Evolutionary conservation across 768 basidiomycete species (phyloP), one percentile per base, ranked within the genome.

Genomic region (Pisolithus marmoratus): DNA sequence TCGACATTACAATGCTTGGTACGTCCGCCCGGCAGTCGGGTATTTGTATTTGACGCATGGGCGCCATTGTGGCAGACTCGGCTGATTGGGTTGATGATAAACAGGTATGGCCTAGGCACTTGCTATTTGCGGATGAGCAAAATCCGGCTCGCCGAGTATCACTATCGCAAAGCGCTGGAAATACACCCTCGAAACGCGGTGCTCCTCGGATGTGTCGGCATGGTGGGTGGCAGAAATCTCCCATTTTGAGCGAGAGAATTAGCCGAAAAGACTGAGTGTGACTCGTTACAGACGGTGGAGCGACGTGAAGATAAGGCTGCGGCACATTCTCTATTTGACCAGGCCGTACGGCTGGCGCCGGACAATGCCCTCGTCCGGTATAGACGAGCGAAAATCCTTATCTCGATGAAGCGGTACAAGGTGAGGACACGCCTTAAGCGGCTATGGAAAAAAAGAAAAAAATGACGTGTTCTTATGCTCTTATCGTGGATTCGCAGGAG

Each of bases 1-100:
- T 62, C 84, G 91, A 70, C 93, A 96, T 71, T 99, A 98, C 71
- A 95, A 96, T 72, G 96, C 96, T 49, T 98, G 96, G 96, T 96
- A 69, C 68, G 90, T 77, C 49, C 19, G 29, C 20, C 50, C 37
- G 23, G 55, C 5, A 37, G n/a, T n/a, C n/a, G n/a, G n/a, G n/a
- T n/a, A n/a, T n/a, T 45, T 24, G 36, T 29, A 27, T 49, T 42
- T 49, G 48, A 29, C 38, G 20, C 14, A 12, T 34, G n/a, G 51
- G 42, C 37, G 50, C n/a, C 37, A 29, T 24, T 38, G 24, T 48
- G 43, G 45, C 48, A 50, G 43, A 38, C 15, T 27, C 42, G 58
- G 51, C 54, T 66, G 52, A 70, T 64, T 59, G 66, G 51, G 52
- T 56, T 48, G 59, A 64, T 55, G 53, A 56, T 63, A 47, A 27